A percentile compares a stretch with the other conserved stretches of the same genome.
phyloP scores from a whole-genome alignment of 148 eudicot genomes.

The Camellia sinensis region DNA sequence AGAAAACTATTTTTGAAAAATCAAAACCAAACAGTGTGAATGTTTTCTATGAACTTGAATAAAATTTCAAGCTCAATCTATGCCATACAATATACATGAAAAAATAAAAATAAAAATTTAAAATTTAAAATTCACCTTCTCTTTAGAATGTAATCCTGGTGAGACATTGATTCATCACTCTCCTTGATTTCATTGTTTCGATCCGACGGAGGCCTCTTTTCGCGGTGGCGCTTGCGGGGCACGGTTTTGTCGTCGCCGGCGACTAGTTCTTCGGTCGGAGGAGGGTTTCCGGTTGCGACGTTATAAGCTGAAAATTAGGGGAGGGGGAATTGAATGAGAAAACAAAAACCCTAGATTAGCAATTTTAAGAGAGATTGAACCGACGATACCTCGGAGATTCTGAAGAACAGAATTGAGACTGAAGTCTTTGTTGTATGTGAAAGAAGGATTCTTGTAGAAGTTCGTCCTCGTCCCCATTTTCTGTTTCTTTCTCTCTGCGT shows the following conservation, averaged over 20 bases:
- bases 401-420: slow-evolving; percentile 62
- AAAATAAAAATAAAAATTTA: neutral
- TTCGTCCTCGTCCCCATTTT: slow-evolving; percentile 59
- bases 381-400: slow-evolving; percentile 46
- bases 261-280: slow-evolving; percentile 24
- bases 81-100: neutral
- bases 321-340: neutral
- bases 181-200: slow-evolving; percentile 18
- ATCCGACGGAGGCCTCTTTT: slow-evolving; percentile 15
- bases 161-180: slow-evolving; percentile 65
- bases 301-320: slow-evolving; percentile 48
- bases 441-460: slow-evolving; percentile 77
- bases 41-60: neutral
- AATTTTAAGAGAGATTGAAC: neutral
- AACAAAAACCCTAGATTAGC: neutral
- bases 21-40: no score
- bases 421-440: slow-evolving; percentile 51
- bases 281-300: slow-evolving; percentile 52
- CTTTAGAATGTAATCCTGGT: slow-evolving; percentile 58
- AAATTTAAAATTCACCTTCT: slow-evolving; percentile 35
- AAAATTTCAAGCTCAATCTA: neutral
- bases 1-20: no score
- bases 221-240: slow-evolving; percentile 46
- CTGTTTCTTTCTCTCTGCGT: no score
- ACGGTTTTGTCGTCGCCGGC: slow-evolving; percentile 9